Evolutionary conservation across 179 eudicot species (phyloP), one percentile per base, ranked within the genome.

Genomic region (Camellia oleifera): DNA sequence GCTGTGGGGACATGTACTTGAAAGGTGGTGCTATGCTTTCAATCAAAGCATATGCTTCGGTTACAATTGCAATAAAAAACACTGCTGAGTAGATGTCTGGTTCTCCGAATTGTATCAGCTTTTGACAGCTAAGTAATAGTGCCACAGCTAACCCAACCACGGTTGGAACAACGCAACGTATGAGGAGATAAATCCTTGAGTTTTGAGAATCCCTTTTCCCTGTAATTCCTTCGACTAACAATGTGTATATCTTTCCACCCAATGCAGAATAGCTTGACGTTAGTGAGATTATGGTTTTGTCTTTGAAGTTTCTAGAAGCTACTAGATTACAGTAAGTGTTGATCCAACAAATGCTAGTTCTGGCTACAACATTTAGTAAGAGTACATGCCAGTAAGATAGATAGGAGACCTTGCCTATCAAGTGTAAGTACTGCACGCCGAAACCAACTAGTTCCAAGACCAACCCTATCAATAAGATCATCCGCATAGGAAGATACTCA

Each of bases 281-380:
- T 53, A 74, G 45, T 3, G 77, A 46, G 10, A 4, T 54, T 23
- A 74, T 32, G 46, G 64, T 53, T 11, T 74, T 56, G 62, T 57
- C 46, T 46, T 56, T 74, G 45, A 20, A 74, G 63, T 53, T 53
- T 14, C 12, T 26, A 3, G 2, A 2, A 32, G 64, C 64, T 54
- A 74, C 77, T 56, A 54, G 3, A 3, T 26, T 7, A 12, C 77
- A 74, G 12, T 74, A 74, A 23, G 77, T 74, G 77, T 53, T 26
- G 45, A 74, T 74, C 77, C 77, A 74, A 74, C 77, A 74, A 5
- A 74, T 56, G 64, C 77, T 14, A 32, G 20, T 74, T 56, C 64
- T 46, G 18, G 77, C 77, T 54, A 74, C 9, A 1, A 74, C 63
- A 74, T 74, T 74, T 54, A 53, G 45, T n/a, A 74, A 53, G 45